Percentiles rank a stretch among this genome's conserved stretches.
Evolutionary conservation across 495 filamentous ascomycete species (phyloP).

Genomic region (Hypoxylon subgilvum): DNA sequence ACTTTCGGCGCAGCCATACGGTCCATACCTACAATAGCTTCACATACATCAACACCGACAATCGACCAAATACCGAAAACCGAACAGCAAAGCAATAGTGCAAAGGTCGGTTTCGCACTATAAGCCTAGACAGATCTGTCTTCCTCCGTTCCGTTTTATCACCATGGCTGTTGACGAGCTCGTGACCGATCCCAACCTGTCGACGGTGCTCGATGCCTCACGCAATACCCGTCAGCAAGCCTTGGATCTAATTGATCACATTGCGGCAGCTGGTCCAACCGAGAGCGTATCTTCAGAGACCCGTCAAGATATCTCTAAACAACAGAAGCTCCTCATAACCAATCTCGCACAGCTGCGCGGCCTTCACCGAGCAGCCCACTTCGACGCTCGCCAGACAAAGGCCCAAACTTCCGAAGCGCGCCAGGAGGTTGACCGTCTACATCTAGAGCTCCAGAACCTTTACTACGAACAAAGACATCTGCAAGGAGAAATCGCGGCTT

Average conservation of each 20-base stretch:
- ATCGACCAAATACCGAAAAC: too few relatives aligned
- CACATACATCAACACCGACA: too few relatives aligned
- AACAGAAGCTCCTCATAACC: constrained; percentile 80
- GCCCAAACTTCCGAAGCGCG: constrained; percentile 82
- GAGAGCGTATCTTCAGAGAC: constrained; percentile 53
- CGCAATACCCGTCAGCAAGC: constrained; percentile 74
- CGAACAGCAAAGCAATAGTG: too few relatives aligned
- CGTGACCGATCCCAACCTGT: constrained; percentile 72
- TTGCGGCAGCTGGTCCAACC: constrained; percentile 42
- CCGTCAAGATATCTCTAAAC: constrained; percentile 69
- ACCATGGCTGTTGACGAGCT: constrained; percentile 60
- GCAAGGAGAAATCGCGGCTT: constrained; percentile 85
- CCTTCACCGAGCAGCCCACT: constrained; percentile 78
- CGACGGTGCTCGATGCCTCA: constrained; percentile 73
- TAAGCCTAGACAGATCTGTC: too few relatives aligned
- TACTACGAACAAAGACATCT: constrained; percentile 95
- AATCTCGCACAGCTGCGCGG: constrained; percentile 82
- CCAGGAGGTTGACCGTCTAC: constrained; percentile 87
- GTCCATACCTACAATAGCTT: too few relatives aligned
- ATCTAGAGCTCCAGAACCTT: constrained; percentile 92
- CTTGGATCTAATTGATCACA: constrained; percentile 68
- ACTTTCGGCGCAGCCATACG: too few relatives aligned
- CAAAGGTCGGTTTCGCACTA: too few relatives aligned
- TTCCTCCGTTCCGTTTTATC: too few relatives aligned
- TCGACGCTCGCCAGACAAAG: constrained; percentile 86